These are phyloP conservation scores for Ceratocystis destructans DNA, from an alignment of 2,329 filamentous ascomycete species.

Conservation along the genomic window DNA sequence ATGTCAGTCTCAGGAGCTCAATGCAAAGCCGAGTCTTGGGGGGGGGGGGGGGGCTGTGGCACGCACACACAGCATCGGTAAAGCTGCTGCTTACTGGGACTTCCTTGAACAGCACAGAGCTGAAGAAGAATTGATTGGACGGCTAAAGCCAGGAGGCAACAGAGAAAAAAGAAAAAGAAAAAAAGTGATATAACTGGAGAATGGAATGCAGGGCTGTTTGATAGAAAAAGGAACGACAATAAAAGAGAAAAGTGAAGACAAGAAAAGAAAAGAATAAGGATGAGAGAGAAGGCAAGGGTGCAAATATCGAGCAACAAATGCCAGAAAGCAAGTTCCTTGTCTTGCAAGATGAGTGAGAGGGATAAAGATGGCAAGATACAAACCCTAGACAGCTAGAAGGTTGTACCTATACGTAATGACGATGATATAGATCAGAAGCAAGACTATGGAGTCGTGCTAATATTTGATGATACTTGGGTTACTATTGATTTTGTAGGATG, in stretches of 20 bases:
- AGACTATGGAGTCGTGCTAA: background rate
- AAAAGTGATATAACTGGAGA: background rate
- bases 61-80: constrained; percentile 4
- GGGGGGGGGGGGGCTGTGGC: background rate
- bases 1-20: background rate
- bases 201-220: constrained; percentile 2
- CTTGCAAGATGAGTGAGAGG: background rate
- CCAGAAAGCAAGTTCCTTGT: background rate
- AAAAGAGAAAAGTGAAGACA: constrained; percentile 1
- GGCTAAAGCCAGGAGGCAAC: background rate
- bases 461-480: background rate
- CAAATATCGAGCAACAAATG: background rate
- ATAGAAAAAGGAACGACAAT: background rate
- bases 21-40: background rate
- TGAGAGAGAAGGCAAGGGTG: constrained; percentile 3
- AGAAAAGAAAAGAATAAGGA: background rate
- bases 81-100: constrained; percentile 2
- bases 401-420: background rate
- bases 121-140: constrained; percentile 4
- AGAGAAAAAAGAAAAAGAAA: constrained; percentile 4
- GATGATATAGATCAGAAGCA: background rate
- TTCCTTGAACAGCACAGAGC: constrained; percentile 3
- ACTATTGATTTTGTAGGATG: constrained; percentile 3
- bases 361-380: background rate
- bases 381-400: background rate